Percentiles rank a stretch among this genome's conserved stretches.
These are phyloP conservation scores for Stachybotrys chlorohalonatus DNA, from an alignment of 2,329 filamentous ascomycete genomes.

Conservation along the genomic window DNA sequence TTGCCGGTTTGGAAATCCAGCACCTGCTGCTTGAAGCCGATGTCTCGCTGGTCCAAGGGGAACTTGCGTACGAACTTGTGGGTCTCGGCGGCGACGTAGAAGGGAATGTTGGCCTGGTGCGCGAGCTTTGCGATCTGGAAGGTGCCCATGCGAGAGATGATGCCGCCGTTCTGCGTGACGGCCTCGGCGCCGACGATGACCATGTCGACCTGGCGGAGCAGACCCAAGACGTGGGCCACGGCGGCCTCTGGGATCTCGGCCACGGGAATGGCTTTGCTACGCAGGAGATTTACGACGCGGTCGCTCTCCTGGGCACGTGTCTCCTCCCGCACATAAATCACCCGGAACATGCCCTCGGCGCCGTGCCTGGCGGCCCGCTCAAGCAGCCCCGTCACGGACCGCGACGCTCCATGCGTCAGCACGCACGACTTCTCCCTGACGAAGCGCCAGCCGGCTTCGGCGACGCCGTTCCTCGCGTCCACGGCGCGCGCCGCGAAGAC, in stretches of 20 bases:
- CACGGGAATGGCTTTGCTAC: constrained; percentile 69
- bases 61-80: constrained; percentile 94
- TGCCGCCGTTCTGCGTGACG: constrained; percentile 87
- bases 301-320: constrained; percentile 52
- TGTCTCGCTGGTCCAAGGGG: constrained; percentile 70
- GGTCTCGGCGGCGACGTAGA: constrained; percentile 89
- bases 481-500: constrained; percentile 84
- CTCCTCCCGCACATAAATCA: constrained; percentile 67
- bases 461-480: constrained; percentile 75
- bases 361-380: constrained; percentile 53
- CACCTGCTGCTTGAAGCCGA: constrained; percentile 70
- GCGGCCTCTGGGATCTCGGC: constrained; percentile 49
- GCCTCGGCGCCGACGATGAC: constrained; percentile 68
- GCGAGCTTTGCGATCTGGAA: constrained; percentile 82
- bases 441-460: constrained; percentile 67
- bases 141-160: constrained; percentile 78
- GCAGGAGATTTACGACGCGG: constrained; percentile 60
- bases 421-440: constrained; percentile 71
- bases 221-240: constrained; percentile 68
- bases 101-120: constrained; percentile 57
- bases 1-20: constrained; percentile 59
- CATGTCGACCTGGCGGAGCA: constrained; percentile 50
- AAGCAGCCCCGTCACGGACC: constrained; percentile 74
- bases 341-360: constrained; percentile 60
- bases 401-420: constrained; percentile 82